phyloP scores from a whole-genome alignment of 202 grass and related monocot genomes.

The Cymbopogon flexuosus region DNA sequence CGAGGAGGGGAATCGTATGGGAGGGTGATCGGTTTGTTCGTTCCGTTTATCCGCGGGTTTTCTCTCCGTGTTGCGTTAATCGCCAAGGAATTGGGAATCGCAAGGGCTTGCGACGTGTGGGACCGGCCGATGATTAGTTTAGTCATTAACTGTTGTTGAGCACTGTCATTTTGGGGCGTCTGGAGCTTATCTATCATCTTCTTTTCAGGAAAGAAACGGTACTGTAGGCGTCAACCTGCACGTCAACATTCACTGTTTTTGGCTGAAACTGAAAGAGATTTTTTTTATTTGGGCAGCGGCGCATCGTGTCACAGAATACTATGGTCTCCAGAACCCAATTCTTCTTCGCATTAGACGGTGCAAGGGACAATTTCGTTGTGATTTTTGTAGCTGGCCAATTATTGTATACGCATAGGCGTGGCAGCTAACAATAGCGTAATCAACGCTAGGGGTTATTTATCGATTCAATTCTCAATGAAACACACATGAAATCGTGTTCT shows the following conservation, averaged over 20 bases:
- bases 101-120: conserved; percentile 1
- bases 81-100: conserved; percentile 34
- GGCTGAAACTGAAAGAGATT: background rate
- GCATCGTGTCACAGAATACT: background rate
- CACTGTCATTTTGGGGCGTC: background rate
- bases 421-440: too few species aligned
- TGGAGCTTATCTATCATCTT: background rate
- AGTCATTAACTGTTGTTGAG: background rate
- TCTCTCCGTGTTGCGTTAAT: conserved; percentile 16
- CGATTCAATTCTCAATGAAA: too few species aligned
- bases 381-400: too few species aligned
- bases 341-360: background rate
- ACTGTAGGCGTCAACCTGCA: background rate
- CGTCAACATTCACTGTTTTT: background rate
- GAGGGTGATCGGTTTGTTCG: conserved; percentile 38
- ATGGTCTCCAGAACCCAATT: too few species aligned
- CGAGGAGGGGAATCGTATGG: conserved; percentile 31
- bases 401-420: too few species aligned
- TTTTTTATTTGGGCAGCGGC: background rate
- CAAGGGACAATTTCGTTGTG: background rate
- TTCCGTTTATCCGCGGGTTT: conserved; percentile 46
- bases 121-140: background rate
- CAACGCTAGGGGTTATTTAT: too few species aligned
- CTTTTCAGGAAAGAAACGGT: background rate
- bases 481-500: too few species aligned